phyloP scores from a whole-genome alignment of 2,329 filamentous ascomycete species.

The Pseudocercospora eumusae region DNA sequence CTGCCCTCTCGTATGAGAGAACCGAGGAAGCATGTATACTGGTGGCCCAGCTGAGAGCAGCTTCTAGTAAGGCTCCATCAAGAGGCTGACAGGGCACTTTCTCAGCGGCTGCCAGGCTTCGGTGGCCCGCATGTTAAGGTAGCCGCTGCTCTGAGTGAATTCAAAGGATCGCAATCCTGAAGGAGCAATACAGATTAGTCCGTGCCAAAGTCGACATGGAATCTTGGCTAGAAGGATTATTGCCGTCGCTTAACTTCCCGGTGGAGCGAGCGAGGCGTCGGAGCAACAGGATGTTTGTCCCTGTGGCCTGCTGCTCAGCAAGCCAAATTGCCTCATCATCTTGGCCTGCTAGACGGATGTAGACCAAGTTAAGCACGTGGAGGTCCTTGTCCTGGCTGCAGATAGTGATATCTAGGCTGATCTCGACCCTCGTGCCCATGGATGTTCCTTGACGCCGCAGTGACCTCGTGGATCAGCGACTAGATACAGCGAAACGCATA shows the following conservation, averaged over 20 bases:
- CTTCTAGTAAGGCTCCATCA: constrained; percentile 19
- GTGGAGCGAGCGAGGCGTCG: constrained; percentile 18
- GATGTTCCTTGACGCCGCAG: background rate
- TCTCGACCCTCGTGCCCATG: background rate
- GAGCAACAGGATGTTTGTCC: constrained; percentile 5
- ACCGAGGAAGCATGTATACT: constrained; percentile 7
- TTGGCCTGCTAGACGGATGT: background rate
- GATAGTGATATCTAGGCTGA: background rate
- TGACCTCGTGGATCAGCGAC: background rate
- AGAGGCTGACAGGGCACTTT: constrained; percentile 17
- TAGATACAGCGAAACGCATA: background rate
- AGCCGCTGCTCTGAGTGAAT: constrained; percentile 2
- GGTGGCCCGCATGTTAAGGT: constrained; percentile 22
- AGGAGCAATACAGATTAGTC: constrained; percentile 19
- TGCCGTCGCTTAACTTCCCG: constrained; percentile 15
- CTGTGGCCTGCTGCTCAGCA: background rate
- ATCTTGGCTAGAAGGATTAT: constrained; percentile 14
- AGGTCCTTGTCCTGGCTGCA: background rate
- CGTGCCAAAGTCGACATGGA: constrained; percentile 4
- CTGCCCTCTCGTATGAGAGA: constrained; percentile 10
- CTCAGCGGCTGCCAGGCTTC: constrained; percentile 15
- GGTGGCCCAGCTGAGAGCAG: constrained; percentile 25
- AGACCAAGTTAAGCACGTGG: background rate
- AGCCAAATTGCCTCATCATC: constrained; percentile 3
- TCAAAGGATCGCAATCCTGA: constrained; percentile 16